phyloP scores from a whole-genome alignment of 2,329 filamentous ascomycete genomes.

The Arthrobotrys megalospora region DNA sequence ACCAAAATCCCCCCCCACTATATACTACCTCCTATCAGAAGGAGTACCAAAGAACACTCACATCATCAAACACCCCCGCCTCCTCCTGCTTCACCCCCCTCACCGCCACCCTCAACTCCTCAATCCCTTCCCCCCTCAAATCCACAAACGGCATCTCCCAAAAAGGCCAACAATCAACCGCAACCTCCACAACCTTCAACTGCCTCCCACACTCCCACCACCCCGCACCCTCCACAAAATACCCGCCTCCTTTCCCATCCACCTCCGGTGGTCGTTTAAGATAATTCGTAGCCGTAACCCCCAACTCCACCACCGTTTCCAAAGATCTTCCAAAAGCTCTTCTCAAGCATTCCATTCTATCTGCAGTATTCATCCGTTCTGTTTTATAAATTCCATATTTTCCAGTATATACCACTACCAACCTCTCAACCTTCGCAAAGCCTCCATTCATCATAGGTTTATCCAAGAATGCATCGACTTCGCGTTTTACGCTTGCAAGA shows the following conservation, averaged over 20 bases:
- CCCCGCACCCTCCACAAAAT: background rate
- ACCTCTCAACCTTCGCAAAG: background rate
- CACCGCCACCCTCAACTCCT: background rate
- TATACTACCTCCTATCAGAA: background rate
- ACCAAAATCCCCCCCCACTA: background rate
- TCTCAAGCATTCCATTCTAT: background rate
- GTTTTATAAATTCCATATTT: background rate
- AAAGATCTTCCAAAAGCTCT: background rate
- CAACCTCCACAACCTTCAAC: background rate
- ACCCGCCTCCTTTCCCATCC: background rate
- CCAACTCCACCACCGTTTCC: background rate
- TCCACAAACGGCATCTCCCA: background rate
- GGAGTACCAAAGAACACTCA: background rate
- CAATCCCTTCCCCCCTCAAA: background rate
- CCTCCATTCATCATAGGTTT: background rate
- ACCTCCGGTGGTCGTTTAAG: background rate
- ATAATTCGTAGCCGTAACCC: background rate
- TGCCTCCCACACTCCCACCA: background rate
- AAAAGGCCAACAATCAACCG: background rate
- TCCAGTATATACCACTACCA: background rate
- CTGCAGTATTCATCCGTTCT: background rate
- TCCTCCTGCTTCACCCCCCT: background rate
- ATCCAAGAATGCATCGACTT: background rate
- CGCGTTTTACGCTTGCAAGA: too few relatives aligned
- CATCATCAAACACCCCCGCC: background rate